Evolutionary conservation across 2,329 filamentous ascomycete species (phyloP).

Genomic region (Diplodia sapinea): DNA sequence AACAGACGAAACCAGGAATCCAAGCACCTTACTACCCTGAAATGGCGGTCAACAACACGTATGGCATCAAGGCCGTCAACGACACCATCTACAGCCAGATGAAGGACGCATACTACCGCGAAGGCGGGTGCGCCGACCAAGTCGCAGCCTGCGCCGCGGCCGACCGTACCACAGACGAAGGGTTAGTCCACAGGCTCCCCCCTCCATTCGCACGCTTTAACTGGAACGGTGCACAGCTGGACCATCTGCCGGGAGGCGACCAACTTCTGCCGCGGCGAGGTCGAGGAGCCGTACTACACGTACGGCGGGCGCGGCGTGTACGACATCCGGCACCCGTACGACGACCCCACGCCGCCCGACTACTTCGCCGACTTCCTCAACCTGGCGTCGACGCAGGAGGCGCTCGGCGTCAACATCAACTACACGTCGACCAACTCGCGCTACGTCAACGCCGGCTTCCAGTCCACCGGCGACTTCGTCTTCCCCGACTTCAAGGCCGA

Average conservation of each 20-base stretch:
- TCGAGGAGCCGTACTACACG: slow-evolving; percentile 34
- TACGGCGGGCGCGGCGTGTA: slow-evolving; percentile 57
- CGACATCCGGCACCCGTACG: slow-evolving; percentile 56
- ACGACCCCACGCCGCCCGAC: slow-evolving; percentile 66
- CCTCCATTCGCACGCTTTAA: slow-evolving; percentile 50
- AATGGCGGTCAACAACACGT: slow-evolving; percentile 62
- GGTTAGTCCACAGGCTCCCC: not conserved
- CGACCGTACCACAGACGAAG: slow-evolving; percentile 11
- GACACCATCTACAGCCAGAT: slow-evolving; percentile 54
- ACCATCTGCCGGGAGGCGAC: slow-evolving; percentile 46
- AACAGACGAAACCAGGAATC: slow-evolving; percentile 34
- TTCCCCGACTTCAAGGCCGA: slow-evolving; percentile 62
- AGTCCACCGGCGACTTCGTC: slow-evolving; percentile 60
- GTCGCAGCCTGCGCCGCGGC: slow-evolving; percentile 42
- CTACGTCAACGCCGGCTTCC: slow-evolving; percentile 59
- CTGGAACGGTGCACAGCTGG: slow-evolving; percentile 34
- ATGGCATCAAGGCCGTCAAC: slow-evolving; percentile 57
- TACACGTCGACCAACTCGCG: slow-evolving; percentile 58
- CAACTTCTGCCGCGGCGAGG: slow-evolving; percentile 49
- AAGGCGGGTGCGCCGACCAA: slow-evolving; percentile 61
- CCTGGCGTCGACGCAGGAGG: slow-evolving; percentile 60
- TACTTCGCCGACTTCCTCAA: slow-evolving; percentile 67
- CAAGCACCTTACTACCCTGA: slow-evolving; percentile 53
- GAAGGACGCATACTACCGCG: slow-evolving; percentile 53
- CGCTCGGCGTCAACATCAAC: slow-evolving; percentile 68